Evolutionary conservation across 139 green algal genomes (phyloP), one percentile per base, ranked within the genome.

Genomic region (Yamagishiella unicocca): DNA sequence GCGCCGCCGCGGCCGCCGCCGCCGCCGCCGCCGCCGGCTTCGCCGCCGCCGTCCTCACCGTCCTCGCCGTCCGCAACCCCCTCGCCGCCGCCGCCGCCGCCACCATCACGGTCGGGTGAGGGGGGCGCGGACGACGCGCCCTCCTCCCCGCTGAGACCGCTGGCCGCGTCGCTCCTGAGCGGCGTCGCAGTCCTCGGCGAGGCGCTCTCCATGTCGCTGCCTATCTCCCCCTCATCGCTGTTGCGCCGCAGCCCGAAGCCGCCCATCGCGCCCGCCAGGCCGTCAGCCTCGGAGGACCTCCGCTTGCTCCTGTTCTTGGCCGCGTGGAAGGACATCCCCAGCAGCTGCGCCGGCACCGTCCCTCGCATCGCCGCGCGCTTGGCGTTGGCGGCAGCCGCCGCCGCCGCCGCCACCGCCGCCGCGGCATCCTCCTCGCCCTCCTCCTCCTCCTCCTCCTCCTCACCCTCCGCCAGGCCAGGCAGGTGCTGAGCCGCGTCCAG

Each of bases 191-290:
- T 50, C 40, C 10, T 55, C 42, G 40, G 8, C 3, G n/a, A n/a
- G 45, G 31, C 73, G 73, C 73, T 70, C 31, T 83, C 75, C 7
- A 50, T 0, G 35, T 83, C 75, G 75, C 75, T 70, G 14, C 66
- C 81, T 4, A 79, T 75, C 4, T 87, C 82, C 1, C 82, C 80
- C 0, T 78, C 67, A 7, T n/a, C 2, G 81, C 64, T 71, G 62
- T 31, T 67, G 45, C 62, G 64, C 24, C 25, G 24, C n/a, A 86
- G 24, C 9, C 62, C 66, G 17, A 78, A 86, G 6, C 24, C 27
- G 21, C 45, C 31, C 29, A 86, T 78, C 7, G 64, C 80, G 1
- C 1, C 42, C 25, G 58, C 78, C 29, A 50, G 58, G 1, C 46
- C 78, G 10, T 38, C 38, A 22, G 33, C 8, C 14, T 74, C 33